phyloP scores from a whole-genome alignment of 1,284 basidiomycete species.

The Trametes sp. region DNA sequence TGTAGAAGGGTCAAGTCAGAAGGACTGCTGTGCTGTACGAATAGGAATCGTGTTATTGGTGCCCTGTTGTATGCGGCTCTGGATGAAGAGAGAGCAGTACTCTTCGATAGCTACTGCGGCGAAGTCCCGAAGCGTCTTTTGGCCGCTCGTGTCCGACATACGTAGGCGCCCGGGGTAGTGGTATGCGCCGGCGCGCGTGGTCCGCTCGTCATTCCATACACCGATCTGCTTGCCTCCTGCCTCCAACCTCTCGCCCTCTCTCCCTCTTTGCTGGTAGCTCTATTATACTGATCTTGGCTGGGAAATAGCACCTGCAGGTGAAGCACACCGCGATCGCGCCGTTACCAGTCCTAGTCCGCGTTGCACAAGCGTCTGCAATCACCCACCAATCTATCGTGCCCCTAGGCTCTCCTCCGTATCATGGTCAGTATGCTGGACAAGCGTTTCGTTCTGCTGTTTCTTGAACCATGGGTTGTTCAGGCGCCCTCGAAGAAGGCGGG shows the following conservation, averaged over 20 bases:
- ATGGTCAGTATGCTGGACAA: slow-evolving; percentile 34
- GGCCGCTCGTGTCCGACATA: neutral
- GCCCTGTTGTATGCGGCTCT: too few relatives aligned
- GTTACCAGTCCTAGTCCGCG: slow-evolving; percentile 21
- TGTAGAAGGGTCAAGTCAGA: neutral
- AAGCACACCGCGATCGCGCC: slow-evolving; percentile 20
- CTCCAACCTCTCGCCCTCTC: neutral
- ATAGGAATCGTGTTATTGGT: neutral
- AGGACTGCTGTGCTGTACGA: neutral
- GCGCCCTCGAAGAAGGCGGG: slow-evolving; percentile 92
- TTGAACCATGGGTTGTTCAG: slow-evolving; percentile 49
- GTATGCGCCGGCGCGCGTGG: slow-evolving; percentile 2
- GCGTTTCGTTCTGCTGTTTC: slow-evolving; percentile 25
- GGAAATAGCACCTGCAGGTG: neutral
- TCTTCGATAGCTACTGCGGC: neutral
- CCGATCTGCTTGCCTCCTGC: slow-evolving; percentile 15
- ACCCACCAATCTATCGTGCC: slow-evolving; percentile 13
- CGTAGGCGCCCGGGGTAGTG: neutral
- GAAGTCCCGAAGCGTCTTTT: neutral
- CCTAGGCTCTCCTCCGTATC: slow-evolving; percentile 16
- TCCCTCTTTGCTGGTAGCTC: neutral
- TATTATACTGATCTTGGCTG: neutral
- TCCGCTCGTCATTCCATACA: slow-evolving; percentile 22
- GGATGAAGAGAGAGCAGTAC: too few relatives aligned
- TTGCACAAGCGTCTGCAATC: slow-evolving; percentile 22